Percentiles rank a stretch among this genome's conserved stretches.
Conservation (phyloP, 768 basidiomycete genomes). For the Agaricus bisporus region DNA sequence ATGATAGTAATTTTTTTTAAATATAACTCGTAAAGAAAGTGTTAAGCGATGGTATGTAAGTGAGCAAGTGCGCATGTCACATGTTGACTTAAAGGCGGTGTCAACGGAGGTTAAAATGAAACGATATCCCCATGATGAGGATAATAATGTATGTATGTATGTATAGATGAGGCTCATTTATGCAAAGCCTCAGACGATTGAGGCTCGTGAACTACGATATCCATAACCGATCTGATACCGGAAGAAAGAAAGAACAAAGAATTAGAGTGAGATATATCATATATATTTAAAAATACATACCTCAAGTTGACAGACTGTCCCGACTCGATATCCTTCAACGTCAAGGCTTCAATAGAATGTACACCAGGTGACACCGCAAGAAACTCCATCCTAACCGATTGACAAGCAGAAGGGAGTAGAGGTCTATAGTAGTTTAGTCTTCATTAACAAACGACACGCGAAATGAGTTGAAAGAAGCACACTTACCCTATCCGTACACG, state of each 20-base stretch:
- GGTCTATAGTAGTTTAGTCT: conserved; percentile 39
- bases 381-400: conserved; percentile 83
- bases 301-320: conserved; percentile 69
- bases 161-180: no score
- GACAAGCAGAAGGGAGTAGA: conserved; percentile 73
- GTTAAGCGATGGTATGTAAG: no score
- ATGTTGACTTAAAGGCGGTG: no score
- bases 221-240: conserved; percentile 57
- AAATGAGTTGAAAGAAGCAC: background rate
- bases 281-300: conserved; percentile 32
- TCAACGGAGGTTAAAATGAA: no score
- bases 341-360: conserved; percentile 66
- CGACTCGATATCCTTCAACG: conserved; percentile 70
- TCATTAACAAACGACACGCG: background rate
- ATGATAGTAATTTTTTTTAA: no score
- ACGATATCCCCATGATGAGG: no score
- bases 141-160: no score
- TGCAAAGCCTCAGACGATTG: no score
- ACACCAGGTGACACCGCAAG: conserved; percentile 76
- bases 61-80: no score
- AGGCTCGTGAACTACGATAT: conserved; percentile 33
- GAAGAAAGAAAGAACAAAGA: background rate
- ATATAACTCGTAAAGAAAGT: no score
- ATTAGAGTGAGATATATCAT: conserved; percentile 1
- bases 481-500: conserved; percentile 76